Conservation (phyloP, 208 protist species). For the Acanthamoeba rhysodes region DNA sequence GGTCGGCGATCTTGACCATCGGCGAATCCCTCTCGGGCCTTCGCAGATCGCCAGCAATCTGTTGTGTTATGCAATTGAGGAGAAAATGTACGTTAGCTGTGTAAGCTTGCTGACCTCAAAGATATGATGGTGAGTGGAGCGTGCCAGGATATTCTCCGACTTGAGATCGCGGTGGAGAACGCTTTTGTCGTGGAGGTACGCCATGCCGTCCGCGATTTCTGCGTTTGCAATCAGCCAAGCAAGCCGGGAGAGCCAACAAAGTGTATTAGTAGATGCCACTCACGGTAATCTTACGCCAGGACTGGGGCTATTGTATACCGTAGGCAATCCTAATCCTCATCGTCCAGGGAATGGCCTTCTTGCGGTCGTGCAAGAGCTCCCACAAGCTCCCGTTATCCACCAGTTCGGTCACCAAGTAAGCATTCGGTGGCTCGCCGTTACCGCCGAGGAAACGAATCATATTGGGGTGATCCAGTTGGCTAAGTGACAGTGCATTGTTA, state of each 20-base stretch:
- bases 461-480: slow-evolving; percentile 70
- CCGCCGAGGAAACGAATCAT: slow-evolving; percentile 66
- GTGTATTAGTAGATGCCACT: background rate
- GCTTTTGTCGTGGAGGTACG: slow-evolving; percentile 66
- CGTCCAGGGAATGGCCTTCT: background rate
- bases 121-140: too few species aligned
- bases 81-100: too few species aligned
- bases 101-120: too few species aligned
- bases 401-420: slow-evolving; percentile 63
- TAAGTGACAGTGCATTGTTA: background rate
- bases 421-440: background rate
- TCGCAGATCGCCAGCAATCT: slow-evolving; percentile 2
- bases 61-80: background rate
- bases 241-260: background rate
- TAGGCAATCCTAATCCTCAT: background rate
- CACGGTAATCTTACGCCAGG: background rate
- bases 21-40: background rate
- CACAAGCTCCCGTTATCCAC: slow-evolving; percentile 17
- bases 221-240: background rate
- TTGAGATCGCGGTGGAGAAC: slow-evolving; percentile 55
- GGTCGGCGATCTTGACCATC: slow-evolving; percentile 46
- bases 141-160: slow-evolving; percentile 58
- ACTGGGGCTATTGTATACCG: background rate
- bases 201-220: slow-evolving; percentile 66
- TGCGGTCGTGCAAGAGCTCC: slow-evolving; percentile 22